Conservation (phyloP, 192 early-diverging fungal genomes). For the Fimicolochytrium jonesii region DNA sequence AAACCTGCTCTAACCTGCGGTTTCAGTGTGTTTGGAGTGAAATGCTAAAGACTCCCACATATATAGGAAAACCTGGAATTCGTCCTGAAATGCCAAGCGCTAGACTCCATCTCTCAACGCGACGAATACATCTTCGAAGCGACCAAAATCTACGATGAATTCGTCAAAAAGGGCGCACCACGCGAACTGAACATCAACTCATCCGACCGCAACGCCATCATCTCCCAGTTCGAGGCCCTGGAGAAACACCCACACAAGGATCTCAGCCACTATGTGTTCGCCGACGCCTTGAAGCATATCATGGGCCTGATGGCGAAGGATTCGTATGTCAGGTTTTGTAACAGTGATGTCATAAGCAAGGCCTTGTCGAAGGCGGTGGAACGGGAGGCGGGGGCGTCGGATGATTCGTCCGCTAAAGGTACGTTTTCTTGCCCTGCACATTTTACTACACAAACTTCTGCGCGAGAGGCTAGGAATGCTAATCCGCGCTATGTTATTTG, state of each 20-base stretch:
- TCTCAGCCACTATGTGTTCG: slow-evolving; percentile 14
- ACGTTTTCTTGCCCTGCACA: too few relatives aligned
- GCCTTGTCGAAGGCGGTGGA: slow-evolving; percentile 2
- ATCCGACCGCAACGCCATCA: slow-evolving; percentile 16
- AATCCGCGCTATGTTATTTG: too few relatives aligned
- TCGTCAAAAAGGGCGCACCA: slow-evolving; percentile 31
- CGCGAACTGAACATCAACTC: slow-evolving; percentile 41
- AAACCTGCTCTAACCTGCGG: too few relatives aligned
- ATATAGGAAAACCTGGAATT: slow-evolving; percentile 36
- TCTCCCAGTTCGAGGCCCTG: slow-evolving; percentile 22
- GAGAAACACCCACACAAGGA: neutral
- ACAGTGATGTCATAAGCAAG: slow-evolving; percentile 15
- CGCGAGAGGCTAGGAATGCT: too few relatives aligned
- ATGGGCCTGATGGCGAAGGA: slow-evolving; percentile 28
- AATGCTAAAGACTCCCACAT: too few relatives aligned
- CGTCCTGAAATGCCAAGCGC: slow-evolving; percentile 20
- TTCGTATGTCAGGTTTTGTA: slow-evolving; percentile 26
- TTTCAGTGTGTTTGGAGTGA: too few relatives aligned
- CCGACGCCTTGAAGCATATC: slow-evolving; percentile 18
- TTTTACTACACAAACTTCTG: too few relatives aligned
- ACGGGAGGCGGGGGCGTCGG: slow-evolving; percentile 3
- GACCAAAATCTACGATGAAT: slow-evolving; percentile 32
- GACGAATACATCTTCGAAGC: slow-evolving; percentile 25
- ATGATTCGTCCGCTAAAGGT: too few relatives aligned
- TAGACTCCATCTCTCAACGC: slow-evolving; percentile 26